These are phyloP conservation scores for Phytopythium kandeliae DNA, from an alignment of 352 stramenopile species.

Conservation along the genomic window DNA sequence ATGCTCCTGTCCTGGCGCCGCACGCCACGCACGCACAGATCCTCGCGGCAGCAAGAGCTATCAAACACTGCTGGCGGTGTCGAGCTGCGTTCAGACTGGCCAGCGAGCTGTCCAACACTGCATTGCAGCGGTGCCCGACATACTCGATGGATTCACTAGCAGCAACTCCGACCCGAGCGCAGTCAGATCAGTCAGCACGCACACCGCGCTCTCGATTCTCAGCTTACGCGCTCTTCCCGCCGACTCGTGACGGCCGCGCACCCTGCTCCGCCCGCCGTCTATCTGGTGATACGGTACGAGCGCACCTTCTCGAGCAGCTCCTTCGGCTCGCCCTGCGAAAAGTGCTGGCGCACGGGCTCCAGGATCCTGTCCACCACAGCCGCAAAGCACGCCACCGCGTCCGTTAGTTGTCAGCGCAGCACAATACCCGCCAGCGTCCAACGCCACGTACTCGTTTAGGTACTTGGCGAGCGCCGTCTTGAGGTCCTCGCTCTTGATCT, in stretches of 20 bases:
- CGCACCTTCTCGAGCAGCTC: constrained; percentile 95
- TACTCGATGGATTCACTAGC: no score
- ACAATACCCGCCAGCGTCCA: neutral
- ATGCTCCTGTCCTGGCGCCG: no score
- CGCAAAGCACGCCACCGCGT: constrained; percentile 5
- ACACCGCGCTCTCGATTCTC: neutral
- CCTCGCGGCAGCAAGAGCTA: no score
- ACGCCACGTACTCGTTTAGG: constrained; percentile 86
- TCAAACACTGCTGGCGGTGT: no score
- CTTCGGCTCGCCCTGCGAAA: constrained; percentile 92
- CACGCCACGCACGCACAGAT: no score
- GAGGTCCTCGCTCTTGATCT: constrained; percentile 92
- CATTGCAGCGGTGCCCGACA: no score
- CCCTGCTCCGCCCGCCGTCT: constrained; percentile 17
- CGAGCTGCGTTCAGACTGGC: no score
- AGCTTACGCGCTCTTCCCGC: neutral
- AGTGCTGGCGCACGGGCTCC: constrained; percentile 96
- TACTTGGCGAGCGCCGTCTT: constrained; percentile 90
- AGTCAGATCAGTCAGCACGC: no score
- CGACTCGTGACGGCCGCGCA: neutral
- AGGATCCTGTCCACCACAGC: constrained; percentile 61
- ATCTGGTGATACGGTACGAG: constrained; percentile 95
- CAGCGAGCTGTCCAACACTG: no score
- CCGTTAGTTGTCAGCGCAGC: constrained; percentile 1
- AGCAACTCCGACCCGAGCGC: no score